Base-by-base conservation (phyloP, 495 filamentous ascomycete genomes). In the Penicillium nucicola region DNA sequence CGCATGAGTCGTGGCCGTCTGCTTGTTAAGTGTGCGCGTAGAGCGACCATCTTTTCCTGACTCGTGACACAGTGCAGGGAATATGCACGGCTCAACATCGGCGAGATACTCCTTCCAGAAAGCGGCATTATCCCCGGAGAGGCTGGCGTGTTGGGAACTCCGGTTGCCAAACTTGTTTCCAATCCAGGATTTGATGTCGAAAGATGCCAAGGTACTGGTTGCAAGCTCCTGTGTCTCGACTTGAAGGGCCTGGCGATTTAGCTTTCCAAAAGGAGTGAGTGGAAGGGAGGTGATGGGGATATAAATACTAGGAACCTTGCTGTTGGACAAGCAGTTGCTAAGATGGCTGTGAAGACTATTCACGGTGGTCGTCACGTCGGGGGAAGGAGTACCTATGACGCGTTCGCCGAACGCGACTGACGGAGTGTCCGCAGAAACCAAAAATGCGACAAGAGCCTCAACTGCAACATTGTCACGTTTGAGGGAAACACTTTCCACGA, bases 281-380 rank as follows among this genome's bases (percentile, higher is more conserved):
- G 84, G 84, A 51, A 85, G 69, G 15, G 69, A 57, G 11, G 66
- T 61, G 3, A 85, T 63, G 2, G 81, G 81, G 33, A 87, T 75
- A 20, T 81, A 85, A 2, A 75, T 69, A 18, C 75, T 72, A 11
- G 84, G 84, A 9, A 85, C 69, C 77, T 84, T 85, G 57, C 77
- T 80, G 19, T 44, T 42, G 12, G 75, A 65, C 14, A 72, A 52
- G 2, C 43, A 42, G 22, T 48, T 58, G 1, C 49, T 52, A 17
- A 78, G 50, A 36, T 65, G 38, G 3, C 50, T 40, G 38, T 70
- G 52, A 9, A 72, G 13, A 25, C 51, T 50, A 1, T 47, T 30
- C 28, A 57, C 46, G 5, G 51, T 42, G 2, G 53, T 22, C 20
- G 61, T 61, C 33, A 66, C 38, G 2, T 61, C 46, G 12, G 52